Evolutionary conservation across 1,139 yeast species (phyloP), one percentile per base, ranked within the genome.

Genomic region (Sugiyamaella neomexicana): DNA sequence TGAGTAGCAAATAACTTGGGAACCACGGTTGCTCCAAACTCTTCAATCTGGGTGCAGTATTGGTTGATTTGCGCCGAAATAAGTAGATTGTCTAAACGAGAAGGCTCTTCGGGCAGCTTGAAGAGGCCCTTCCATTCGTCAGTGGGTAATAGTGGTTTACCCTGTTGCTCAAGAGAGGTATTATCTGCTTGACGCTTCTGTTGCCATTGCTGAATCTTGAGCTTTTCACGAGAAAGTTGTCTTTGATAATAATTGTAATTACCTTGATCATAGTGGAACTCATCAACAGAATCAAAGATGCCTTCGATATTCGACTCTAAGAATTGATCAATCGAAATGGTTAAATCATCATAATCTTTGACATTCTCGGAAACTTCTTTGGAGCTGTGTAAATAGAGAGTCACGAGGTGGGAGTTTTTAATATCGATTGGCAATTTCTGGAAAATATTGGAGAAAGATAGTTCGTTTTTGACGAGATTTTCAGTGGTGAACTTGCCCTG

Each of bases 211-310:
- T 79, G 77, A 60, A 87, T 79, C 75, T 85, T 86, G 57, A 82
- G 73, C 68, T 78, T 77, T 68, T 88, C 96, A 69, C 90, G 81
- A 53, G 84, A 81, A 61, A 82, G 76, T 65, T 82, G 85, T 75
- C 95, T 83, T 74, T 87, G 95, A 62, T 71, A 72, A 75, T 83
- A 89, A 75, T 87, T 87, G 76, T 86, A 85, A 72, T 85, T 87
- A 63, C 86, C 85, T 69, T 87, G 89, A 67, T 87, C 95, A 67
- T 85, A 85, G 73, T 85, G 85, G 75, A 83, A 84, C 48, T 86
- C 83, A 69, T 89, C 96, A 46, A 87, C 80, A 53, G 89, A 83
- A 56, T 85, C 86, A 66, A 85, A 80, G 64, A 89, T 77, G 46
- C 81, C 80, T 68, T 88, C 95, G 60, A 86, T 80, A 63, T 78